Conservation (phyloP, 257 asterid genomes). For the Nicotiana tomentosiformis region DNA sequence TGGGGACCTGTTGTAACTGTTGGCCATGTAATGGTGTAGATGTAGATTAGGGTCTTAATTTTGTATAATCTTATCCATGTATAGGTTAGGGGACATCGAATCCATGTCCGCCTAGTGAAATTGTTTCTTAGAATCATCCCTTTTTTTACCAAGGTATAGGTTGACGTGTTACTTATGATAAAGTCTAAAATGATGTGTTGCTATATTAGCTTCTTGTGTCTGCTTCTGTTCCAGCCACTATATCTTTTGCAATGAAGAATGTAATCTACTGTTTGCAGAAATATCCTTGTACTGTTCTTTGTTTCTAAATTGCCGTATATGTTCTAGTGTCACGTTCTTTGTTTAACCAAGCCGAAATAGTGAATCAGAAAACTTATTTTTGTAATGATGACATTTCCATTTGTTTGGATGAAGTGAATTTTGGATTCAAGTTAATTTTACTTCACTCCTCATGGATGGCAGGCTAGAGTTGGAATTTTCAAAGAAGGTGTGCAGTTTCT, state of each 20-base stretch:
- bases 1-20: neutral
- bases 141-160: neutral
- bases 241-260: neutral
- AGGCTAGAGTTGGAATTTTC: constrained; percentile 64
- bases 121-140: neutral
- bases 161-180: neutral
- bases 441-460: constrained; percentile 13
- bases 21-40: neutral
- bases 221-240: neutral
- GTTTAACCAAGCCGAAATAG: neutral
- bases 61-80: neutral
- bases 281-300: neutral
- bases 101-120: neutral
- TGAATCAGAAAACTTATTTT: neutral
- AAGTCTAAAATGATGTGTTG: neutral
- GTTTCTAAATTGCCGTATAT: neutral
- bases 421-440: neutral
- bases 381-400: neutral
- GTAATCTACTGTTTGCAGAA: neutral
- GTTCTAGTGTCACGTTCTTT: neutral
- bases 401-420: neutral
- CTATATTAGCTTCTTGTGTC: neutral
- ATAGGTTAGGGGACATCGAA: too few species aligned
- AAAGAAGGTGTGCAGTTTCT: constrained; percentile 58
- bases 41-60: neutral